phyloP scores from a whole-genome alignment of 345 rosid genomes.

The Lumnitzera racemosa region DNA sequence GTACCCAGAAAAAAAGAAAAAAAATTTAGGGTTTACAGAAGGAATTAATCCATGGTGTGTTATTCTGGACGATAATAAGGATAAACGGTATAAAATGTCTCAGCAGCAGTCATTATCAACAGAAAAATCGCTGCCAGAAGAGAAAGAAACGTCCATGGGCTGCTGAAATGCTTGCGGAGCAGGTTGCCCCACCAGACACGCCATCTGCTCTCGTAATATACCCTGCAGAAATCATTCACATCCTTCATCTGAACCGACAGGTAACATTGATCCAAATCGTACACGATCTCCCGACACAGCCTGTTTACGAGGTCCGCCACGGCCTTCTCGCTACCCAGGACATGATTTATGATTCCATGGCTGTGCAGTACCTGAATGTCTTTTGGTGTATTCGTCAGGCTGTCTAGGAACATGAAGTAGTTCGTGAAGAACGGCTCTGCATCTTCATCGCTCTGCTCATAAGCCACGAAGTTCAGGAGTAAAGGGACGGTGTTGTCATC shows the following conservation, averaged over 20 bases:
- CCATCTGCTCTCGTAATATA: constrained; percentile 4
- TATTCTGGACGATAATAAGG: constrained; percentile 3
- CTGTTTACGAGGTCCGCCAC: constrained; percentile 7
- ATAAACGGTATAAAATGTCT: constrained; percentile 1
- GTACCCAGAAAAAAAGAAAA: no score
- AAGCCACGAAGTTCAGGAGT: constrained; percentile 12
- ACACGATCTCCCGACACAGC: constrained; percentile 4
- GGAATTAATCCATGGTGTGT: neutral
- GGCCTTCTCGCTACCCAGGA: constrained; percentile 7
- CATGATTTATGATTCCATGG: constrained; percentile 10
- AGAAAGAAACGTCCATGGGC: constrained; percentile 6
- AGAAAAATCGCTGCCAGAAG: constrained; percentile 13
- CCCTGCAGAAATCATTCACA: constrained; percentile 4
- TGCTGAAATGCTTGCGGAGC: constrained; percentile 3
- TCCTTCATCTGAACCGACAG: neutral
- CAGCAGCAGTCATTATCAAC: constrained; percentile 6
- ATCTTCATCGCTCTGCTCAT: constrained; percentile 11
- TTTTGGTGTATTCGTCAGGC: constrained; percentile 1
- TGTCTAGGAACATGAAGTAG: constrained; percentile 14
- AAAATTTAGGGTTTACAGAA: no score
- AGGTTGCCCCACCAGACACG: constrained; percentile 1
- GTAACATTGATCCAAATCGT: constrained; percentile 2
- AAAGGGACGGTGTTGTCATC: constrained; percentile 9
- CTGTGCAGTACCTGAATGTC: constrained; percentile 13
- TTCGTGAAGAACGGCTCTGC: constrained; percentile 11